Conservation (phyloP, 257 asterid genomes). For the Primulina eburnea region DNA sequence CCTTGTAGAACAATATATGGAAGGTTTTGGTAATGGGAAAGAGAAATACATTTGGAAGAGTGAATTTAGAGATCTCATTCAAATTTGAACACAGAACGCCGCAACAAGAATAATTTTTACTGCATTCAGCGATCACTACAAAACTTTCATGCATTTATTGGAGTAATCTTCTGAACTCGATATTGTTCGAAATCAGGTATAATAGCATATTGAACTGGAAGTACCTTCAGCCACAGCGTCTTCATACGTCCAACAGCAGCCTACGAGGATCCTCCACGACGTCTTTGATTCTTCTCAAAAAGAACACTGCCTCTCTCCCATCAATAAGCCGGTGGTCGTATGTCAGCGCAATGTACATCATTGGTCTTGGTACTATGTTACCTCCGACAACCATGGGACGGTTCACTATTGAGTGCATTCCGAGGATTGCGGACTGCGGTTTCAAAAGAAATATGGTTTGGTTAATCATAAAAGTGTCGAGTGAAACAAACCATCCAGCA, state of each 20-base stretch:
- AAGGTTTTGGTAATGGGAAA: constrained; percentile 1
- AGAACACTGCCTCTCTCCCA: constrained; percentile 96
- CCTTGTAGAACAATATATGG: constrained; percentile 7
- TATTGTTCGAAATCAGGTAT: constrained; percentile 19
- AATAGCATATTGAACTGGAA: constrained; percentile 12
- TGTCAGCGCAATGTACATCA: constrained; percentile 97
- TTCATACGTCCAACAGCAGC: constrained; percentile 75
- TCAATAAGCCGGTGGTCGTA: constrained; percentile 94
- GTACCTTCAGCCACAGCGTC: constrained; percentile 12
- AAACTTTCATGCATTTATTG: constrained; percentile 47
- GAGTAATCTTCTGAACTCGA: constrained; percentile 20
- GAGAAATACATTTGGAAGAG: constrained; percentile 4
- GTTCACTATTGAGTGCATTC: constrained; percentile 93
- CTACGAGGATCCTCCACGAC: constrained; percentile 98
- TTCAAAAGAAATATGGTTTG: constrained; percentile 13
- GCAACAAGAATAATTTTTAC: neutral
- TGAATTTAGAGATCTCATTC: constrained; percentile 20
- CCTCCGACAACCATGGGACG: constrained; percentile 99
- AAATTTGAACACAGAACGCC: constrained; percentile 24
- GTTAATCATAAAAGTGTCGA: neutral
- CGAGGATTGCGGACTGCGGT: constrained; percentile 88
- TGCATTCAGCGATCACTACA: constrained; percentile 30
- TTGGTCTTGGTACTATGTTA: constrained; percentile 79
- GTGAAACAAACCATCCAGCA: neutral
- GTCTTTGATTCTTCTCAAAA: constrained; percentile 86